Percentiles rank a stretch among this genome's conserved stretches.
Conservation (phyloP, 306 rosid species). For the Quercus bicolor region DNA sequence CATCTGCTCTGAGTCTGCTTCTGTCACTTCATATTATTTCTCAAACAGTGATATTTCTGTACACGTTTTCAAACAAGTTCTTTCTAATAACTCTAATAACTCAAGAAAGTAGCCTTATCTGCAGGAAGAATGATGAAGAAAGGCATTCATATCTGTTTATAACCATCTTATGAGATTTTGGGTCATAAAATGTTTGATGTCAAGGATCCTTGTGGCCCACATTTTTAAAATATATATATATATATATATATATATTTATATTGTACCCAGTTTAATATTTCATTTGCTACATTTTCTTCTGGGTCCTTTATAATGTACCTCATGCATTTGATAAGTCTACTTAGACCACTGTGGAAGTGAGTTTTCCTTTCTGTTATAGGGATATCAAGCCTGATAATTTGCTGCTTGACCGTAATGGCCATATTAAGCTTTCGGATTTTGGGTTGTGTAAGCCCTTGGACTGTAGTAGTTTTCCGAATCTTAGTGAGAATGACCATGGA, state of each 20-base stretch:
- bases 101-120: too few relatives aligned
- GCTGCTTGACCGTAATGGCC: constrained; percentile 73
- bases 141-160: background rate
- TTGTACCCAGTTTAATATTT: background rate
- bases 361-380: constrained; percentile 35
- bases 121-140: background rate
- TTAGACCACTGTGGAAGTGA: background rate
- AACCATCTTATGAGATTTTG: background rate
- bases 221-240: too few relatives aligned
- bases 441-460: constrained; percentile 87
- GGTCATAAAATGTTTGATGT: background rate
- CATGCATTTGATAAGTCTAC: background rate
- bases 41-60: background rate
- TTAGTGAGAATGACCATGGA: constrained; percentile 34
- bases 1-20: background rate
- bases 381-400: constrained; percentile 93
- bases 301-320: background rate
- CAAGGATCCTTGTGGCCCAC: background rate
- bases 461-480: constrained; percentile 62
- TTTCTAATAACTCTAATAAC: background rate
- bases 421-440: constrained; percentile 86
- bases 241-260: background rate
- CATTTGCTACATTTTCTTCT: background rate
- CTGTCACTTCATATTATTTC: background rate
- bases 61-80: background rate